These are phyloP conservation scores for Epicoccum sorghinum DNA, from an alignment of 2,329 filamentous ascomycete genomes.

Conservation along the genomic window DNA sequence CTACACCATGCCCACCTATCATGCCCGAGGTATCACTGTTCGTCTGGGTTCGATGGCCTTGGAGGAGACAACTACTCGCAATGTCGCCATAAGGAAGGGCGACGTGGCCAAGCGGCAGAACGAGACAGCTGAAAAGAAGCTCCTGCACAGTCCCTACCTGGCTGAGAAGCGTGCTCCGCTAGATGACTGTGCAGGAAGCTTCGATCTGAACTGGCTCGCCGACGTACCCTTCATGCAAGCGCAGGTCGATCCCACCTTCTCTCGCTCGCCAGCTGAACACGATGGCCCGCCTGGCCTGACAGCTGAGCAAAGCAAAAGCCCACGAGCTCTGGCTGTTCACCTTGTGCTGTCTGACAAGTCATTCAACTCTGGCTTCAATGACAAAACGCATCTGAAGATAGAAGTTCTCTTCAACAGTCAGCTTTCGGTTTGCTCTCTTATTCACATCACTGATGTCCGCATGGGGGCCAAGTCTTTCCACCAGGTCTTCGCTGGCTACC, in stretches of 20 bases:
- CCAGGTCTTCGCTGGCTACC: slow-evolving; percentile 48
- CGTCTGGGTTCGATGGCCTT: slow-evolving; percentile 35
- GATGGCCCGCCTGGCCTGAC: not conserved
- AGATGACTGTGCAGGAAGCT: slow-evolving; percentile 28
- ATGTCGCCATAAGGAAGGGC: slow-evolving; percentile 31
- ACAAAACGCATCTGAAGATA: slow-evolving; percentile 50
- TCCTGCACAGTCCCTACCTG: slow-evolving; percentile 28
- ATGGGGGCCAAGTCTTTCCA: slow-evolving; percentile 24
- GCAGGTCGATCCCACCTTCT: slow-evolving; percentile 18
- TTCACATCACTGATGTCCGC: slow-evolving; percentile 31
- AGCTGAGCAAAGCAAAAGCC: not conserved
- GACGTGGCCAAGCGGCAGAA: slow-evolving; percentile 25
- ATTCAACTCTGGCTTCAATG: slow-evolving; percentile 32
- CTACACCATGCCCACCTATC: slow-evolving; percentile 41
- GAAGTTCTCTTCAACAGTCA: slow-evolving; percentile 57
- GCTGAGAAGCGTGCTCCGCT: slow-evolving; percentile 34
- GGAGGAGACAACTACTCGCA: slow-evolving; percentile 31
- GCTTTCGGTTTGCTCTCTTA: slow-evolving; percentile 42
- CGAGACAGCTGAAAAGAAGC: slow-evolving; percentile 27
- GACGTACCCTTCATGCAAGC: slow-evolving; percentile 43
- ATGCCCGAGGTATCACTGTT: slow-evolving; percentile 33
- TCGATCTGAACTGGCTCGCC: slow-evolving; percentile 38
- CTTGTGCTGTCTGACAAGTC: slow-evolving; percentile 40
- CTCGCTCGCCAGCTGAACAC: not conserved
- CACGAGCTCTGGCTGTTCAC: slow-evolving; percentile 39